Evolutionary conservation across 148 eudicot species (phyloP), one percentile per base, ranked within the genome.

Genomic region (Chenopodium suecicum): DNA sequence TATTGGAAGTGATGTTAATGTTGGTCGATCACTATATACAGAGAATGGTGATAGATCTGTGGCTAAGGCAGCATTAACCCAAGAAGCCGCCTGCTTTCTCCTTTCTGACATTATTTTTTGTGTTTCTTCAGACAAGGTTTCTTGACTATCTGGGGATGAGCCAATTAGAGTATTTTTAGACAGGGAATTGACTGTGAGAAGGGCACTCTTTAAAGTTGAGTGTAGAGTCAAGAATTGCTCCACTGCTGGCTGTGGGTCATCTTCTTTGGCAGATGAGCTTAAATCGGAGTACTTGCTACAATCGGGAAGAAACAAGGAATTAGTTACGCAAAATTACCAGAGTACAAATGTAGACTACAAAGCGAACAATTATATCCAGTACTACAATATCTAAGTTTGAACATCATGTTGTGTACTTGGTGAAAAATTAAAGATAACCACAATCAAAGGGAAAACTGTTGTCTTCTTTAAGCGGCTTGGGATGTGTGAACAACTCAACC

Each of bases 61-160:
- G 48, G 92, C 84, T 83, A 94, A 77, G 47, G 97, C 95, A 67
- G 98, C 93, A 82, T 91, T 89, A 73, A 91, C 91, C 98, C 98
- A 94, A n/a, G 92, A 89, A 78, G 90, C 79, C 65, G 97, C 94
- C 81, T 90, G 93, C 83, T 94, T 94, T 27, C 87, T 92, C 78
- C 88, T 86, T 7, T 94, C 93, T 16, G 90, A 86, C 44, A 86
- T 54, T 76, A 87, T 79, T 70, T 89, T 90, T 14, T 85, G 82
- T 19, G 92, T 86, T 87, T 91, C 95, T 86, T 91, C 97, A 19
- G 95, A 81, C 27, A 90, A 75, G 68, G 20, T 72, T 86, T 90
- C 95, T 90, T 89, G 94, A 32, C 77, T 79, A 71, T 90, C 95
- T 14, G 91, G 89, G 37, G 93, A 88, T 82, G 91, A 90, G 79